Evolutionary conservation across 371 early-diverging fungal genomes (phyloP).

Genomic region (Syncephalastrum monosporum): DNA sequence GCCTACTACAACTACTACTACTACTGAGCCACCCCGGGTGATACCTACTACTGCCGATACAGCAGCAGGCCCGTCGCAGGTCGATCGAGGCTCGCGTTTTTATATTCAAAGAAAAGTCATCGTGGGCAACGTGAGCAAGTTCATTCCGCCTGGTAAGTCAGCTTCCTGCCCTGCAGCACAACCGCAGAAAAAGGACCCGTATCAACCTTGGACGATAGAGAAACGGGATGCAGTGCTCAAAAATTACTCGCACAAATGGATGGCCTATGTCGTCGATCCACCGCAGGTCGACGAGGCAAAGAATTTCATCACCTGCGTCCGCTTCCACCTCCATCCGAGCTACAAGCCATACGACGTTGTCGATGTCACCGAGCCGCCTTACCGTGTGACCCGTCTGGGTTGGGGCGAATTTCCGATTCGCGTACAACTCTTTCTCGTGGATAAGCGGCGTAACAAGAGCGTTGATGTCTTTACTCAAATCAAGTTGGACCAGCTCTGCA

Average conservation of each 20-base stretch:
- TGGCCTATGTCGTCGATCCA: slow-evolving; percentile 77
- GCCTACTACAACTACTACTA: too few species aligned
- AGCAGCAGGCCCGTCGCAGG: slow-evolving; percentile 5
- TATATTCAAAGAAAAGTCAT: slow-evolving; percentile 78
- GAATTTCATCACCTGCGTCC: slow-evolving; percentile 73
- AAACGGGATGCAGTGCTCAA: slow-evolving; percentile 61
- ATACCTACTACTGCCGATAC: slow-evolving; percentile 12
- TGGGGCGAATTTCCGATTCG: slow-evolving; percentile 96
- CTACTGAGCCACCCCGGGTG: background rate
- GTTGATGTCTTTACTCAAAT: slow-evolving; percentile 82
- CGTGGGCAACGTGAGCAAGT: slow-evolving; percentile 87
- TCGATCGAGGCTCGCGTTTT: slow-evolving; percentile 76
- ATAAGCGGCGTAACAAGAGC: slow-evolving; percentile 77
- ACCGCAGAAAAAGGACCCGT: background rate
- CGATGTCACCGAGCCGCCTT: slow-evolving; percentile 78
- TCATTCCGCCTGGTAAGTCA: slow-evolving; percentile 53
- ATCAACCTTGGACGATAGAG: slow-evolving; percentile 25
- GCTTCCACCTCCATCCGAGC: slow-evolving; percentile 86
- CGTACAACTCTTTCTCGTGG: slow-evolving; percentile 78
- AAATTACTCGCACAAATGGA: slow-evolving; percentile 86
- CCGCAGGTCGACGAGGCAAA: slow-evolving; percentile 32
- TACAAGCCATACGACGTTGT: slow-evolving; percentile 88
- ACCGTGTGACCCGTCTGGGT: slow-evolving; percentile 80
- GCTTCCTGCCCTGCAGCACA: too few species aligned
- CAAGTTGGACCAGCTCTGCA: slow-evolving; percentile 74